Evolutionary conservation across 495 filamentous ascomycete genomes (phyloP).

Genomic region (Daldinia caldariorum): DNA sequence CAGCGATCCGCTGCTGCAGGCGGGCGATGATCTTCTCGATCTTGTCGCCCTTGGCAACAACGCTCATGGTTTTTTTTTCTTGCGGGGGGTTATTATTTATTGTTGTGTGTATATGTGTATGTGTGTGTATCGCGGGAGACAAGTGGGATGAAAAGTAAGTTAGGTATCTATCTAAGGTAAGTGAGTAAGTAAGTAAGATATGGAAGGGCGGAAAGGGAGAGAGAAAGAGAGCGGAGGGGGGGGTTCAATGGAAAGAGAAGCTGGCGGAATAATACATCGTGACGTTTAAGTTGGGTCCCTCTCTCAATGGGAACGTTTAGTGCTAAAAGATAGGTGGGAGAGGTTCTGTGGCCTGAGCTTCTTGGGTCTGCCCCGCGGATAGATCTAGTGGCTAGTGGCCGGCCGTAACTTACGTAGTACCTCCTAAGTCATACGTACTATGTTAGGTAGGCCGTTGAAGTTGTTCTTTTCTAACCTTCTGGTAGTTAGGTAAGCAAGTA

Average conservation of each 20-base stretch:
- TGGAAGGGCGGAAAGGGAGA: background rate
- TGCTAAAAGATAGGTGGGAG: background rate
- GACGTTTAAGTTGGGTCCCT: constrained; percentile 6
- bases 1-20: constrained; percentile 76
- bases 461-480: too few species aligned
- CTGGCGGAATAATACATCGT: constrained; percentile 25
- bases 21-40: constrained; percentile 62
- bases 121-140: background rate
- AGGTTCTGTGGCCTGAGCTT: constrained; percentile 29
- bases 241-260: background rate
- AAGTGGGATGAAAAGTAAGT: too few species aligned
- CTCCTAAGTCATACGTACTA: too few species aligned
- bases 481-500: background rate
- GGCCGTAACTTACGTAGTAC: too few species aligned
- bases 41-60: constrained; percentile 55
- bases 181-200: background rate
- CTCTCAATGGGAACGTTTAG: constrained; percentile 3
- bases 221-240: background rate
- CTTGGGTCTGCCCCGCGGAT: constrained; percentile 18
- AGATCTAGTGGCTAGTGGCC: background rate
- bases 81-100: background rate
- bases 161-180: too few species aligned
- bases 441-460: too few species aligned
- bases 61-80: constrained; percentile 46
- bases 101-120: constrained; percentile 1